Percentiles rank a stretch among this genome's conserved stretches.
Evolutionary conservation across 805 yeast genomes (phyloP).

Genomic region (Teunomyces lycoperdinae): DNA sequence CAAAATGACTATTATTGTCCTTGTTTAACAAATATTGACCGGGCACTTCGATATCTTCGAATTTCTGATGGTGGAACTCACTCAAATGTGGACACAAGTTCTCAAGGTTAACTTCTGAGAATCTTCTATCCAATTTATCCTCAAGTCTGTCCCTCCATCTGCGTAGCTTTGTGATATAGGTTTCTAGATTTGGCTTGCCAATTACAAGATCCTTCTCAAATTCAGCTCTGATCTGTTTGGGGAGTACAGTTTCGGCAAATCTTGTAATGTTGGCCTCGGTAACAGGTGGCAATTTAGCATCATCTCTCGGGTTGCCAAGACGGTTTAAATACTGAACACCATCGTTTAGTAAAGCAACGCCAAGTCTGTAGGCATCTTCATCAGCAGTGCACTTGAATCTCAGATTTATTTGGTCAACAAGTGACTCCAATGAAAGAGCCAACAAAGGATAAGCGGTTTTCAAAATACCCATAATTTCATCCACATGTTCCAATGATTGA

Average conservation of each 20-base stretch:
- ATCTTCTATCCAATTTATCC: constrained; percentile 84
- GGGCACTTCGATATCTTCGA: constrained; percentile 96
- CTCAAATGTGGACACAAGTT: constrained; percentile 91
- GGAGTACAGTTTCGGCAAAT: constrained; percentile 90
- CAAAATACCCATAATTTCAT: constrained; percentile 88
- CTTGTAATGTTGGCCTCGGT: constrained; percentile 85
- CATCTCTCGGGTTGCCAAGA: constrained; percentile 80
- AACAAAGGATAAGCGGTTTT: constrained; percentile 95
- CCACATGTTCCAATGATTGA: constrained; percentile 92
- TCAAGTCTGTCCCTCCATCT: constrained; percentile 93
- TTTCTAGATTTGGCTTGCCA: constrained; percentile 83
- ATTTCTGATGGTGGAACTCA: constrained; percentile 97
- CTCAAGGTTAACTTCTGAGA: constrained; percentile 77
- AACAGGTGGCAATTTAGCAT: constrained; percentile 82
- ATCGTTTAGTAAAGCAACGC: constrained; percentile 88
- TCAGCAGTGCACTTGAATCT: constrained; percentile 91
- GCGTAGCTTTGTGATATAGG: constrained; percentile 77
- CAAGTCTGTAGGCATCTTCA: constrained; percentile 92
- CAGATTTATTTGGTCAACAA: constrained; percentile 93
- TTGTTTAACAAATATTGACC: constrained; percentile 91
- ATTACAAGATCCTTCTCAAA: constrained; percentile 89
- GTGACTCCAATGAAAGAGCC: constrained; percentile 88
- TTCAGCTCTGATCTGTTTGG: constrained; percentile 82
- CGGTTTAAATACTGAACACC: constrained; percentile 89
- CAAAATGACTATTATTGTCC: constrained; percentile 86